A percentile compares a stretch with the other conserved stretches of the same genome.
These are phyloP conservation scores for Neoascochyta sp. DNA, from an alignment of 2,329 filamentous ascomycete species.

Conservation along the genomic window DNA sequence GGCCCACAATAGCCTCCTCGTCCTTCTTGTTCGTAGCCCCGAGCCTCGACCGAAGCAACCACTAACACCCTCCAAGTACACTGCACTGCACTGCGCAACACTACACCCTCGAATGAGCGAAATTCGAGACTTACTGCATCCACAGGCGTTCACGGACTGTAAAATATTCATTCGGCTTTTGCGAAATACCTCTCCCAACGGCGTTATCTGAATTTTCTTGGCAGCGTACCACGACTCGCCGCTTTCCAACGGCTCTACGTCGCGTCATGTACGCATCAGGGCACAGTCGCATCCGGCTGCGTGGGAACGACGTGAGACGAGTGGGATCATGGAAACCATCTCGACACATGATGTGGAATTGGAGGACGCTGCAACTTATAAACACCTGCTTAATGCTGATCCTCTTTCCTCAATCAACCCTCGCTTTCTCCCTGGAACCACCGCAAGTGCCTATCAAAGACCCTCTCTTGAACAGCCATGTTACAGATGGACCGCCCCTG, in stretches of 20 bases:
- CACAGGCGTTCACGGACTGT: constrained; percentile 12
- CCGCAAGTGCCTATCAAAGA: constrained; percentile 11
- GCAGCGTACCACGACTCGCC: constrained; percentile 10
- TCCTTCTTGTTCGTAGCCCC: constrained; percentile 3
- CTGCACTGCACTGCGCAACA: too few relatives aligned
- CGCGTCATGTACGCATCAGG: constrained; percentile 17
- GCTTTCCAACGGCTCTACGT: constrained; percentile 9
- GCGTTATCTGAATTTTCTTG: constrained; percentile 26
- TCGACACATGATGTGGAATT: constrained; percentile 10
- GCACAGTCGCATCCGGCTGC: constrained; percentile 11
- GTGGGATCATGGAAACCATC: constrained; percentile 8
- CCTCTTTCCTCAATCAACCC: constrained; percentile 23
- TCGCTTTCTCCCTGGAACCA: constrained; percentile 18
- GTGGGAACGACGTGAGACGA: constrained; percentile 9
- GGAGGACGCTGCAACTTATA: constrained; percentile 17
- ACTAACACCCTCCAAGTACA: too few relatives aligned
- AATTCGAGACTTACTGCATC: constrained; percentile 7
- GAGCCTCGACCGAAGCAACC: constrained; percentile 7
- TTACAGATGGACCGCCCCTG: constrained; percentile 28
- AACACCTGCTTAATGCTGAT: constrained; percentile 36
- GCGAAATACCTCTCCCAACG: constrained; percentile 28
- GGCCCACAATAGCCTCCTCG: constrained; percentile 18
- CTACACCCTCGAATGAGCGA: too few relatives aligned
- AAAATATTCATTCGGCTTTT: constrained; percentile 8
- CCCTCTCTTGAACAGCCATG: constrained; percentile 17